Evolutionary conservation across 345 rosid species (phyloP).

Genomic region (Triadica sebifera): DNA sequence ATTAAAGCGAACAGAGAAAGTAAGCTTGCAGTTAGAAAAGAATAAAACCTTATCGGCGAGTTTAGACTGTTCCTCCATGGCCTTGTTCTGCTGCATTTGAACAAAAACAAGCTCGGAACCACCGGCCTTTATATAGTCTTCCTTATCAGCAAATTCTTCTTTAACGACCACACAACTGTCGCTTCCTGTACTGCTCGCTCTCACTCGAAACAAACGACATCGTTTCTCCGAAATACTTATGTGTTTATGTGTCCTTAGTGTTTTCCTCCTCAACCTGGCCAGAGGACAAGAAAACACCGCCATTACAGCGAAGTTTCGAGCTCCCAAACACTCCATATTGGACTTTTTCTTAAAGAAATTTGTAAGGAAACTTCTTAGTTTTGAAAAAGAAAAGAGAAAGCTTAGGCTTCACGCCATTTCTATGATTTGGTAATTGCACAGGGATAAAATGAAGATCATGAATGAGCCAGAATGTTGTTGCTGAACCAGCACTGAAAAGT

Average conservation of each 20-base stretch:
- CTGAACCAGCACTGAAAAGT: neutral
- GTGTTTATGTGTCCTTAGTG: conserved; percentile 11
- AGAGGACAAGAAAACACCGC: conserved; percentile 44
- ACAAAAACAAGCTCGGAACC: conserved; percentile 80
- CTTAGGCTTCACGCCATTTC: conserved; percentile 14
- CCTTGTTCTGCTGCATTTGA: conserved; percentile 80
- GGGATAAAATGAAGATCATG: neutral
- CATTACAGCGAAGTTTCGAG: conserved; percentile 61
- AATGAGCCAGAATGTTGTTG: neutral
- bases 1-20: neutral
- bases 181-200: conserved; percentile 39
- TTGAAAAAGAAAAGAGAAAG: neutral
- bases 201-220: conserved; percentile 38
- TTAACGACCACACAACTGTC: conserved; percentile 74
- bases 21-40: neutral
- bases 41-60: conserved; percentile 65
- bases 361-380: neutral
- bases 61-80: conserved; percentile 78
- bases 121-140: conserved; percentile 82
- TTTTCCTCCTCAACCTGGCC: conserved; percentile 23
- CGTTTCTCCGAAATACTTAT: conserved; percentile 9
- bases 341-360: neutral
- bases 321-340: conserved; percentile 69
- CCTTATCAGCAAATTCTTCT: conserved; percentile 62
- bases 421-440: neutral